Percentiles rank a stretch among this genome's conserved stretches.
Conservation (phyloP, 768 basidiomycete species). For the Tulasnella sp. region DNA sequence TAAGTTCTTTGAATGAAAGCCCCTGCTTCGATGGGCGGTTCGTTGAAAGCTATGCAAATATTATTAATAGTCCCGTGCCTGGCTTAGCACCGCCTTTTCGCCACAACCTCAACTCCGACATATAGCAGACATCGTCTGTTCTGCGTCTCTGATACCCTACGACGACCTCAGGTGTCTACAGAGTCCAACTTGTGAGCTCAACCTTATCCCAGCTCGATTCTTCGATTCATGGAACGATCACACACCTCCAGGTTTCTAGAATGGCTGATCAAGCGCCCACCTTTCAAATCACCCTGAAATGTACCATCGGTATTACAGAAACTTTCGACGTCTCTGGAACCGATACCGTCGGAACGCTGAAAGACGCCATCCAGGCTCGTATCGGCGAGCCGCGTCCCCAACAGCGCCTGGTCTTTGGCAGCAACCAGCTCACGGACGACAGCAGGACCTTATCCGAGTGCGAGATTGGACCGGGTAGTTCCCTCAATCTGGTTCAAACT, state of each 20-base stretch:
- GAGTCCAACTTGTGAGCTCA: not conserved
- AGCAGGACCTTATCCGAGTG: not conserved
- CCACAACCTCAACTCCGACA: not conserved
- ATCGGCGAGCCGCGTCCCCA: not conserved
- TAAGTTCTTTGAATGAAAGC: too few species aligned
- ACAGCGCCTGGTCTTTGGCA: not conserved
- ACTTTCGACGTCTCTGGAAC: not conserved
- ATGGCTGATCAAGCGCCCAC: not conserved
- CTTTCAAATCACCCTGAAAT: not conserved
- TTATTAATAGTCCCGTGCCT: too few species aligned
- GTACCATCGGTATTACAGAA: too few species aligned
- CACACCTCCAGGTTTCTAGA: not conserved
- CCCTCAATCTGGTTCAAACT: not conserved
- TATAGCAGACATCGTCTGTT: not conserved
- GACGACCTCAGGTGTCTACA: not conserved
- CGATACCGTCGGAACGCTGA: not conserved
- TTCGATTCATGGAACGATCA: not conserved
- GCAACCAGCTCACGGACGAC: not conserved
- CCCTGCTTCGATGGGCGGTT: too few species aligned
- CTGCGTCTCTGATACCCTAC: not conserved
- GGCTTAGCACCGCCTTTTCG: not conserved
- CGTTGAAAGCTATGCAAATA: too few species aligned
- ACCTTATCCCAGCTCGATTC: not conserved
- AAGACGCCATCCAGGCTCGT: not conserved
- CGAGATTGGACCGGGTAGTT: not conserved